Evolutionary conservation across 768 basidiomycete genomes (phyloP), one percentile per base, ranked within the genome.

Genomic region (Rhodotorula kratochvilovae): DNA sequence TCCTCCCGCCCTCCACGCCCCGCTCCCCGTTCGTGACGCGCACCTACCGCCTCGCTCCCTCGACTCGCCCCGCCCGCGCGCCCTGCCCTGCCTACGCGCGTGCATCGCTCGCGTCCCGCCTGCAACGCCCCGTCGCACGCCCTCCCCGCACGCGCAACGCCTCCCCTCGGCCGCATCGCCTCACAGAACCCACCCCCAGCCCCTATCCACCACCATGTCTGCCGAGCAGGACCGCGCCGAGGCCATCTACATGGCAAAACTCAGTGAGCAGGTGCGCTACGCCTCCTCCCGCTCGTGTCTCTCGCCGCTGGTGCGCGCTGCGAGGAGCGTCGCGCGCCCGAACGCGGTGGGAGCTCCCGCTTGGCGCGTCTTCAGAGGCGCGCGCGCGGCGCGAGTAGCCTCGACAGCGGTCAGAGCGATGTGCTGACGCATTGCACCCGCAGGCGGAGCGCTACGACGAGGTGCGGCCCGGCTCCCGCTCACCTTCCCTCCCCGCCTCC

Each of bases 361-460:
- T 46, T 50, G 48, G 23, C 27, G 25, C 11, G 23, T 25, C 25
- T 25, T 23, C 25, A 3, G 23, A 11, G 4, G 12, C 10, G 48
- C 48, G 12, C 23, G 48, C 23, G 25, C 11, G 23, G 21, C 25
- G 48, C 45, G 45, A 46, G 45, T 1, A 1, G 19, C 19, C 6
- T 19, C n/a, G 45, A 1, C n/a, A 31, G 17, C n/a, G 61, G 8
- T 16, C 2, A 10, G 31, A 15, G 29, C 7, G 1, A 16, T 19
- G n/a, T 13, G 29, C 31, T 31, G 31, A 55, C 33, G 35, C 33
- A 8, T 8, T 16, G 16, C 21, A 3, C 19, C 1, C 54, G 33
- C 93, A 97, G 85, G 95, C 95, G 79, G 94, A 98, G 87, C 94
- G 95, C 61, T 98, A 97, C 82, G 94, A 97, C 67, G 78, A 85